Base-by-base conservation (phyloP, 2,329 filamentous ascomycete species). In the Colletotrichum liaoningense region DNA sequence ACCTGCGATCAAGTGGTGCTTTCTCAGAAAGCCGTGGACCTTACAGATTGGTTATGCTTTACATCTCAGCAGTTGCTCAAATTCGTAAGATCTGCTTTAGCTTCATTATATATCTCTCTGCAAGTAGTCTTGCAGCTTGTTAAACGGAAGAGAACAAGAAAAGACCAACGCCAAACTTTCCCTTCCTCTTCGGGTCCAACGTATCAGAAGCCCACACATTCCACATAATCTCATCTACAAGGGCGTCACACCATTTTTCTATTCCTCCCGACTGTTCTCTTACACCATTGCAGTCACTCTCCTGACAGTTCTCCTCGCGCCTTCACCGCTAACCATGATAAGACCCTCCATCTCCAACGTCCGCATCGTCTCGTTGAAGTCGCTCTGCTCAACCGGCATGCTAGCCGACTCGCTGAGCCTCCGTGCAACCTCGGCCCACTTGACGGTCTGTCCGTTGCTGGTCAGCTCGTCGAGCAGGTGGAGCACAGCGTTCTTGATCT, bases 361-460 rank as follows among this genome's bases (percentile, higher is more conserved):
- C 75, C 93, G 88, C 81, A 98, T 89, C 14, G 92, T 93, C 82
- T 98, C 95, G 14, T 90, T 89, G 81, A 99, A 97, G 81, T 98
- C 96, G 11, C 87, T 84, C 52, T 90, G 88, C 79, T 98, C 96
- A 11, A 98, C 87, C 12, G 91, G 87, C 72, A 93, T 86, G 79
- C 91, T 92, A 60, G 89, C 91, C 76, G 90, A 89, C 79, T 98
- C 97, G 57, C 88, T 87, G 66, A 99, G 83, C 76, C 88, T 89
- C 79, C 92, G 92, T 73, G 91, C 89, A 5, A 98, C 89, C 67
- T 99, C 97, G n/a, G 87, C 87, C 84, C 94, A 95, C 76, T 94
- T 89, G 26, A 95, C 94, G 0, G 89, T 88, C 74, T 92, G 90
- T 3, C 91, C 92, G 16, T 87, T 84, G 26, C 91, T 87, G 4